A percentile compares a stretch with the other conserved stretches of the same genome.
These are phyloP conservation scores for Chaetomium olivaceum DNA, from an alignment of 2,329 filamentous ascomycete species.

Conservation along the genomic window DNA sequence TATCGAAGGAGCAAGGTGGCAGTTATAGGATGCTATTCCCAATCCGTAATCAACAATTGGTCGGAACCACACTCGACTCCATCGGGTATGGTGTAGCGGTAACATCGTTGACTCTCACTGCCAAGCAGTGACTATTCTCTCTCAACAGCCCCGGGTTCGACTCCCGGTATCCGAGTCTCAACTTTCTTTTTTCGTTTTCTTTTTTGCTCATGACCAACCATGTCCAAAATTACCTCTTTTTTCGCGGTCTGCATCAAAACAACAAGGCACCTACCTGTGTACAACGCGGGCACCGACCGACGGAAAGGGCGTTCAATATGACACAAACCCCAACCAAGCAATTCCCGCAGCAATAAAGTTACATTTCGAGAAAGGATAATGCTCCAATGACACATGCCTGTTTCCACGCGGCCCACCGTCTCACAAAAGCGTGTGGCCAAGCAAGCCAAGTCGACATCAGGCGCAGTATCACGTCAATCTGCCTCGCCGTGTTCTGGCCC, in stretches of 20 bases:
- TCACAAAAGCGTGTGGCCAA: not conserved
- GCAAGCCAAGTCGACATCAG: not conserved
- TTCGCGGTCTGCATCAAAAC: not conserved
- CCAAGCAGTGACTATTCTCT: slow-evolving; percentile 17
- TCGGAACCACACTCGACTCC: slow-evolving; percentile 17
- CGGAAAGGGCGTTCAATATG: not conserved
- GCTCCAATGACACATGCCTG: not conserved
- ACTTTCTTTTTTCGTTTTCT: slow-evolving; percentile 7
- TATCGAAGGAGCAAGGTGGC: too few relatives aligned
- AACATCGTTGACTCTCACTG: slow-evolving; percentile 27
- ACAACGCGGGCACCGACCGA: too few relatives aligned
- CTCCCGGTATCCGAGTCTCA: slow-evolving; percentile 24
- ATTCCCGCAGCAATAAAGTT: not conserved
- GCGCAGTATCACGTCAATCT: not conserved
- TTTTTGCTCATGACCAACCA: too few relatives aligned
- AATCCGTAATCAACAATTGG: not conserved
- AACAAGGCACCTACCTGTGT: not conserved
- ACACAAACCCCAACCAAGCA: not conserved
- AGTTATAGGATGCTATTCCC: not conserved
- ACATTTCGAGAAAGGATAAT: too few relatives aligned
- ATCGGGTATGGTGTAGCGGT: slow-evolving; percentile 27
- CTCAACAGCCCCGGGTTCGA: slow-evolving; percentile 27
- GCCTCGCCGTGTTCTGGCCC: not conserved
- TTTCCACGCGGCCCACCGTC: not conserved
- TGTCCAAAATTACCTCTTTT: not conserved